Conservation (phyloP, 345 rosid species). For the Angophora floribunda region DNA sequence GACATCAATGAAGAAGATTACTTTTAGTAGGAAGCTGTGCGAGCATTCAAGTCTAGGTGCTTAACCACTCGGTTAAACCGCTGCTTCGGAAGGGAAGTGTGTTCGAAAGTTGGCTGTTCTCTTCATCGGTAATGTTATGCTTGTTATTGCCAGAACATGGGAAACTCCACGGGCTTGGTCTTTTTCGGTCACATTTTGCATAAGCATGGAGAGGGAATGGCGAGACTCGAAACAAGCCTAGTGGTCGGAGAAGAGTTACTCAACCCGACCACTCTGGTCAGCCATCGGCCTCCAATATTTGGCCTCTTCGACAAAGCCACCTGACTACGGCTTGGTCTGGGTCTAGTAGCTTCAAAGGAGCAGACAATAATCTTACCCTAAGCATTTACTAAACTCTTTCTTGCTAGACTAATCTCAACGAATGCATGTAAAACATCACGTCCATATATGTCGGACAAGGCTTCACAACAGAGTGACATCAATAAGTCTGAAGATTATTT, state of each 20-base stretch:
- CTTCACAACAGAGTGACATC: neutral
- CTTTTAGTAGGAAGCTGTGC: neutral
- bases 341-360: neutral
- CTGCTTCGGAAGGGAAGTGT: neutral
- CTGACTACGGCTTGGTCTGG: neutral
- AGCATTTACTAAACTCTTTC: neutral
- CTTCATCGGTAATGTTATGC: neutral
- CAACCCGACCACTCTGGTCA: neutral
- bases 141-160: neutral
- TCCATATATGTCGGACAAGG: neutral
- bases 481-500: neutral
- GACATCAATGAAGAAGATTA: neutral
- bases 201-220: neutral
- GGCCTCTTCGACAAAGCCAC: neutral
- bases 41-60: neutral
- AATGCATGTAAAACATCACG: neutral
- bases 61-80: neutral
- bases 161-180: neutral
- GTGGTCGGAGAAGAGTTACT: neutral
- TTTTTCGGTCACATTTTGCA: neutral
- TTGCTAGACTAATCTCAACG: neutral
- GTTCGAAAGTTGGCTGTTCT: neutral
- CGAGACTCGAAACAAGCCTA: neutral
- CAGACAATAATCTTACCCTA: neutral
- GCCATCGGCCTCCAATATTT: neutral